Percentiles rank a stretch among this genome's conserved stretches.
Conservation (phyloP, 2,329 filamentous ascomycete genomes). For the Scedosporium aurantiacum region DNA sequence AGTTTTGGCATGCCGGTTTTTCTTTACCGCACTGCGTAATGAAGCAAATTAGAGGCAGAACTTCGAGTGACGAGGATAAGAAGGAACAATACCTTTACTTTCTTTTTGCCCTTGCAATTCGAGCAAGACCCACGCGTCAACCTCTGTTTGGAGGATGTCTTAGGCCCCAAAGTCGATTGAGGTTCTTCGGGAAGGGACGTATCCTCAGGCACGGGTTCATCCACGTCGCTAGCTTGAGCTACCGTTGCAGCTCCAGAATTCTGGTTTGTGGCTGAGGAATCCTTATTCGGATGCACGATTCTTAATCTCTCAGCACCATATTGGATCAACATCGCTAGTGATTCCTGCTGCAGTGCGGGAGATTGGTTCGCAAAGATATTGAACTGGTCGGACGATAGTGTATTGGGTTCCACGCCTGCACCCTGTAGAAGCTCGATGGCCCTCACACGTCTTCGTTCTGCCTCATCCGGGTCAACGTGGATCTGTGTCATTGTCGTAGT, state of each 20-base stretch:
- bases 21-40: conserved; percentile 29
- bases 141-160: conserved; percentile 5
- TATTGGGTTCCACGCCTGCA: conserved; percentile 38
- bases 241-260: conserved; percentile 7
- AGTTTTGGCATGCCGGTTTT: conserved; percentile 28
- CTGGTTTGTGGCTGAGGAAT: conserved; percentile 13
- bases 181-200: background rate
- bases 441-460: conserved; percentile 35
- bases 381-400: conserved; percentile 44
- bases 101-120: conserved; percentile 23
- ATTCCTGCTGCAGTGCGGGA: conserved; percentile 41
- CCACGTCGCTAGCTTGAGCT: background rate
- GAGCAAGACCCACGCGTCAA: conserved; percentile 24
- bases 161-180: background rate
- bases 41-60: background rate
- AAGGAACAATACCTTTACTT: background rate
- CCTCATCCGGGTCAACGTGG: conserved; percentile 27
- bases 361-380: conserved; percentile 50
- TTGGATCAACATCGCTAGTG: conserved; percentile 42
- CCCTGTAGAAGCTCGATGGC: conserved; percentile 36
- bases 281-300: conserved; percentile 42
- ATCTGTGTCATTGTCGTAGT: background rate
- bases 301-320: conserved; percentile 47
- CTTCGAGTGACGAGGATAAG: background rate
- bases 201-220: background rate